Conservation (phyloP, 768 basidiomycete species). For the Termitomyces titanicus region DNA sequence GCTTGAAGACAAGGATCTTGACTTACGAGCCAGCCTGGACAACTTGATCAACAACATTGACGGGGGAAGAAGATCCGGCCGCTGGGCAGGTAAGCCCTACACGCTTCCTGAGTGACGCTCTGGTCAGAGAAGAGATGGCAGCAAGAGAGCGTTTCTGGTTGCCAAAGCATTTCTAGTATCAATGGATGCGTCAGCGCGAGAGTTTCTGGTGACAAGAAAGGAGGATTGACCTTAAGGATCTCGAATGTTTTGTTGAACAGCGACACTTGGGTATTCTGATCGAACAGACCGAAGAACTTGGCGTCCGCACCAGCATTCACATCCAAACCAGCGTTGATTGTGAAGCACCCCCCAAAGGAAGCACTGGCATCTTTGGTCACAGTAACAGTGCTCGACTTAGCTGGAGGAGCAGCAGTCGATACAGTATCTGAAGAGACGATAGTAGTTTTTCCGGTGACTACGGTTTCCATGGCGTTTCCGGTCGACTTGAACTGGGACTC, state of each 20-base stretch:
- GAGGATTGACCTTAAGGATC: constrained; percentile 25
- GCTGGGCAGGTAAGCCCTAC: constrained; percentile 11
- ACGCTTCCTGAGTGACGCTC: background rate
- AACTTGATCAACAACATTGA: constrained; percentile 8
- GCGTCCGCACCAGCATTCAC: constrained; percentile 29
- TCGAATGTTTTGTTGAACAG: constrained; percentile 30
- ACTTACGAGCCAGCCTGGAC: constrained; percentile 13
- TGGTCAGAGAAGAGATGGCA: constrained; percentile 1
- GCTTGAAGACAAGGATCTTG: no score
- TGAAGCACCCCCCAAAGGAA: constrained; percentile 30
- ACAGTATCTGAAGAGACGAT: background rate
- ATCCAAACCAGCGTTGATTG: constrained; percentile 26
- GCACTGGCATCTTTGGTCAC: constrained; percentile 11
- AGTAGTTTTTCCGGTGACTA: background rate
- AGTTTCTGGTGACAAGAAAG: background rate
- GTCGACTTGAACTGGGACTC: background rate
- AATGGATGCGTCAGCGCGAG: background rate
- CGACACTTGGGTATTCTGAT: constrained; percentile 16
- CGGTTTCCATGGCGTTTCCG: no score
- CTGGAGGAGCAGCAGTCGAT: background rate
- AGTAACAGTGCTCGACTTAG: background rate
- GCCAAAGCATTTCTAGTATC: constrained; percentile 21
- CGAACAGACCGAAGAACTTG: constrained; percentile 28
- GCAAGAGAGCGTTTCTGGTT: constrained; percentile 13
- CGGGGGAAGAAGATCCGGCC: background rate